A percentile compares a stretch with the other conserved stretches of the same genome.
Evolutionary conservation across 345 rosid species (phyloP).

Genomic region (Sisymbrium irio): DNA sequence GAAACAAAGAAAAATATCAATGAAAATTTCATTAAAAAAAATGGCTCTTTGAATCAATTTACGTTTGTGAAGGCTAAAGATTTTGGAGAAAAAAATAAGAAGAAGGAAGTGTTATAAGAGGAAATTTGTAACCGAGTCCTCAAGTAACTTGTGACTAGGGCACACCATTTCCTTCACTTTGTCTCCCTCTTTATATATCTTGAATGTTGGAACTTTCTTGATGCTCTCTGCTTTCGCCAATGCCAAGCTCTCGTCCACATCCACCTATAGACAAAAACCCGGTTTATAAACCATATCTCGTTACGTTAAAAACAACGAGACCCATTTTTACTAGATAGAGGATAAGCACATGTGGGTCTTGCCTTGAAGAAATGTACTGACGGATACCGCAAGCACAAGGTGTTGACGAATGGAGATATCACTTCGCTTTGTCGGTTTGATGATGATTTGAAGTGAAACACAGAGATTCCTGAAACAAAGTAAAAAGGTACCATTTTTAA

Average conservation of each 20-base stretch:
- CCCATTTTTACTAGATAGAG: constrained; percentile 16
- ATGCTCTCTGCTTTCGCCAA: constrained; percentile 63
- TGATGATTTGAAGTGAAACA: constrained; percentile 39
- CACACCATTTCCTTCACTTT: constrained; percentile 73
- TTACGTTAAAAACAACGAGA: background rate
- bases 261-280: constrained; percentile 46
- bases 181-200: constrained; percentile 64
- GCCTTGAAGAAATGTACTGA: constrained; percentile 34
- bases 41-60: constrained; percentile 12
- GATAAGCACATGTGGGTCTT: constrained; percentile 31
- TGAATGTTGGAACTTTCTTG: constrained; percentile 74
- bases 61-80: constrained; percentile 12
- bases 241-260: constrained; percentile 56
- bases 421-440: constrained; percentile 30
- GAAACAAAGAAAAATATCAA: background rate
- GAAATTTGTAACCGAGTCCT: constrained; percentile 59
- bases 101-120: constrained; percentile 37
- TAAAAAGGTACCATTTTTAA: background rate
- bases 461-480: constrained; percentile 38
- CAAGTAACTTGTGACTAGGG: constrained; percentile 65
- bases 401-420: constrained; percentile 33
- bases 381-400: constrained; percentile 39
- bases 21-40: background rate
- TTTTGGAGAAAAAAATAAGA: background rate
- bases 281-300: background rate